These are phyloP conservation scores for Sphaerulina vaccinii DNA, from an alignment of 2,329 filamentous ascomycete species.

Conservation along the genomic window DNA sequence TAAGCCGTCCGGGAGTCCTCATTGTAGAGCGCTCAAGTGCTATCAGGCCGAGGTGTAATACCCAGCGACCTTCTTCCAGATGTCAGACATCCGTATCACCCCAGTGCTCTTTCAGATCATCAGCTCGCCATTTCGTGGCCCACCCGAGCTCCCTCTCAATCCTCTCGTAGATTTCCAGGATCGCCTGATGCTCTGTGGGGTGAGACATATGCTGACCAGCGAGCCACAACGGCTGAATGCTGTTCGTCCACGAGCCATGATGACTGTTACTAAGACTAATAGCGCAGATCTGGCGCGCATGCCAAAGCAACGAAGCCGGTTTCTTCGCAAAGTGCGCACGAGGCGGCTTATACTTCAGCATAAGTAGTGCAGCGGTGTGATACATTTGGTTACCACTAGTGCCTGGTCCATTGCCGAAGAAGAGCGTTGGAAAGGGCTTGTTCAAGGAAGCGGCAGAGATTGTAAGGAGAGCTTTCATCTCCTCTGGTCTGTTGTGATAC, in stretches of 20 bases:
- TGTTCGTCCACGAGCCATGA: conserved; percentile 49
- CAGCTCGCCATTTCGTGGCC: conserved; percentile 54
- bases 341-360: conserved; percentile 52
- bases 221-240: conserved; percentile 50
- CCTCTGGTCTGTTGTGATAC: conserved; percentile 35
- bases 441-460: conserved; percentile 22
- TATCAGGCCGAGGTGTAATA: too few relatives aligned
- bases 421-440: conserved; percentile 42
- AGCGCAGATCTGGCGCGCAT: conserved; percentile 48
- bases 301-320: conserved; percentile 48
- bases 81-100: conserved; percentile 37
- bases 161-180: conserved; percentile 49
- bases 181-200: conserved; percentile 44
- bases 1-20: too few relatives aligned
- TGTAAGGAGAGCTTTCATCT: conserved; percentile 38
- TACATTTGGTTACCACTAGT: conserved; percentile 55
- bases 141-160: conserved; percentile 56
- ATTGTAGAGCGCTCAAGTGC: too few relatives aligned
- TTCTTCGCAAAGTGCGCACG: conserved; percentile 31
- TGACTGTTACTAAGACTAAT: conserved; percentile 48
- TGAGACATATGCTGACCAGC: conserved; percentile 50
- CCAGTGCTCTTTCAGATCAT: conserved; percentile 55
- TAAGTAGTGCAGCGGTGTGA: conserved; percentile 55
- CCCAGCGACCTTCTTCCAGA: neutral
- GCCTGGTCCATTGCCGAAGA: conserved; percentile 49